Evolutionary conservation across 2,329 filamentous ascomycete genomes (phyloP).

Genomic region (Emergomyces pasteurianus): DNA sequence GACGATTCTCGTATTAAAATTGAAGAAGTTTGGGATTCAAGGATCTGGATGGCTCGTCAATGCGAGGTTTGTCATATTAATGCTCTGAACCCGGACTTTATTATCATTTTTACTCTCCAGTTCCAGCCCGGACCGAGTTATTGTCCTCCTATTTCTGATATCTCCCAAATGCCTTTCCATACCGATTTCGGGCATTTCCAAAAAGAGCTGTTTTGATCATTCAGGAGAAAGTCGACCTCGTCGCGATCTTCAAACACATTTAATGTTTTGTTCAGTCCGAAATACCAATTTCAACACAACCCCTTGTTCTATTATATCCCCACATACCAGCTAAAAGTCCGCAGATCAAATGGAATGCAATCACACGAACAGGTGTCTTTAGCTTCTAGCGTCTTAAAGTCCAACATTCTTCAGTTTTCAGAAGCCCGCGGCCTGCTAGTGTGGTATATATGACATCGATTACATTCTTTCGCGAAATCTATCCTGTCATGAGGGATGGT

Average conservation of each 20-base stretch:
- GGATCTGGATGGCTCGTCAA: background rate
- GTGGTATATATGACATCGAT: background rate
- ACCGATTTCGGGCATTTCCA: background rate
- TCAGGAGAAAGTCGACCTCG: too few relatives aligned
- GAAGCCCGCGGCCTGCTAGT: background rate
- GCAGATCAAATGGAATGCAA: background rate
- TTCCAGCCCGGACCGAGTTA: background rate
- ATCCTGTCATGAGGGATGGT: background rate
- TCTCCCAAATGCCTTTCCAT: background rate
- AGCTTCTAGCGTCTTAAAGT: too few relatives aligned
- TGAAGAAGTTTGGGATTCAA: background rate
- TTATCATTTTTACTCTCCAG: background rate
- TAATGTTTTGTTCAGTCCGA: background rate
- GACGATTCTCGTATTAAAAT: background rate
- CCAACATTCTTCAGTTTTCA: background rate
- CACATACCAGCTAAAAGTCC: background rate
- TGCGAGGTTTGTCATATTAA: background rate
- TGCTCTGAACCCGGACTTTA: background rate
- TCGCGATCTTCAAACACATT: background rate
- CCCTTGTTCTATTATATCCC: background rate
- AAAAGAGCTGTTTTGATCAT: background rate
- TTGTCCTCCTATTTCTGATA: background rate
- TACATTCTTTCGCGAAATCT: background rate
- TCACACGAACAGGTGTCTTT: background rate
- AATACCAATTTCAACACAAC: background rate